Percentiles rank a stretch among this genome's conserved stretches.
Evolutionary conservation across 768 basidiomycete species (phyloP).

Genomic region (Leucosporidium yakuticum): DNA sequence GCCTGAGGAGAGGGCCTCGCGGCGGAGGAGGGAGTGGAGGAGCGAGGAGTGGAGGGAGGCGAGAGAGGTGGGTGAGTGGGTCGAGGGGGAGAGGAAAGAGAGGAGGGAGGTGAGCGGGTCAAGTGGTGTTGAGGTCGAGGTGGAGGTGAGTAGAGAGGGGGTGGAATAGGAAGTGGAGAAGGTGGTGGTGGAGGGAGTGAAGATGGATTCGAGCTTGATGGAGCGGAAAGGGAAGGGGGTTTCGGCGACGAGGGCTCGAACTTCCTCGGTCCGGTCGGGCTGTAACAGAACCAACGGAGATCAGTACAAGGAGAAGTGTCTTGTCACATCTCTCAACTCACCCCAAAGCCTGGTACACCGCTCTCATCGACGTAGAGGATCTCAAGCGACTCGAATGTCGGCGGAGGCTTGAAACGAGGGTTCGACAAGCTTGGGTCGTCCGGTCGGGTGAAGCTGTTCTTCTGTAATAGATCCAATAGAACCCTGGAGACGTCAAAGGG

Average conservation of each 20-base stretch:
- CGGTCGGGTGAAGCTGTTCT: constrained; percentile 1
- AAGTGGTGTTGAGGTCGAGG: neutral
- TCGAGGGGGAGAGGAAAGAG: constrained; percentile 3
- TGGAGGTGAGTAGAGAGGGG: neutral
- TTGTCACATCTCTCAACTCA: too few relatives aligned
- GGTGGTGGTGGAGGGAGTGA: neutral
- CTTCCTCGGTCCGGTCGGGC: constrained; percentile 9
- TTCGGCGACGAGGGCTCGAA: constrained; percentile 7
- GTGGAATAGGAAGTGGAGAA: neutral
- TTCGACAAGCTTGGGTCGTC: neutral
- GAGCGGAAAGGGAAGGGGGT: constrained; percentile 12
- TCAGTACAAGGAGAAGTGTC: neutral
- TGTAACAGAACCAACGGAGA: neutral
- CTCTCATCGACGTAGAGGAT: constrained; percentile 25
- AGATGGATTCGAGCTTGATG: constrained; percentile 16
- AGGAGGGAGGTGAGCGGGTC: constrained; percentile 1
- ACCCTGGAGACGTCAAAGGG: constrained; percentile 3
- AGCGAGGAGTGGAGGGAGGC: constrained; percentile 15
- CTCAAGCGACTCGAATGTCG: constrained; percentile 5
- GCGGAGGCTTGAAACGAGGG: neutral
- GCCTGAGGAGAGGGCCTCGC: constrained; percentile 2
- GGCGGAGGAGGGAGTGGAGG: constrained; percentile 10
- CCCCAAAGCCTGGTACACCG: constrained; percentile 1
- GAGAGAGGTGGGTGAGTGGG: constrained; percentile 22
- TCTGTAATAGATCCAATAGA: constrained; percentile 30